Percentiles rank a stretch among this genome's conserved stretches.
Conservation (phyloP, 179 eudicot genomes). For the Vitellaria paradoxa region DNA sequence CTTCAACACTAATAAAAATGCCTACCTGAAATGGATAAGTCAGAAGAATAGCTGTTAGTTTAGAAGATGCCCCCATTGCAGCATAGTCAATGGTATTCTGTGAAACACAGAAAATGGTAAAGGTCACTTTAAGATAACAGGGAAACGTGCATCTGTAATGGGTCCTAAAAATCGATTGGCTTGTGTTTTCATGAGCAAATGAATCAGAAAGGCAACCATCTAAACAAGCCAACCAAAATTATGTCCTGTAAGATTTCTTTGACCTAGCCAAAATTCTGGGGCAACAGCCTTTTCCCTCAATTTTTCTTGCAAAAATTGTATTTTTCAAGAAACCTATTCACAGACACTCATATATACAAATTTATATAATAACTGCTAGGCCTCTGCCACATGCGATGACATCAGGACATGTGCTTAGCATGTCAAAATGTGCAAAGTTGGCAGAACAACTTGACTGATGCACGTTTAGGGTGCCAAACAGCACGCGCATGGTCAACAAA, state of each 20-base stretch:
- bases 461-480: too few relatives aligned
- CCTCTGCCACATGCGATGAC: too few relatives aligned
- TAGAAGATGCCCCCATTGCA: conserved; percentile 84
- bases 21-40: conserved; percentile 95
- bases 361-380: too few relatives aligned
- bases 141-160: not conserved
- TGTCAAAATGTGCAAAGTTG: too few relatives aligned
- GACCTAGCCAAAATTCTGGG: not conserved
- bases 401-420: too few relatives aligned
- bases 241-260: not conserved
- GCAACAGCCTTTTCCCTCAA: not conserved
- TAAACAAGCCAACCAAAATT: not conserved
- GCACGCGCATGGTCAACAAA: too few relatives aligned
- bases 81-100: conserved; percentile 92
- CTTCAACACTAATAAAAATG: conserved; percentile 5
- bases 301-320: not conserved
- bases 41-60: conserved; percentile 76
- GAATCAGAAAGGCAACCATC: not conserved
- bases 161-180: not conserved
- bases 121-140: not conserved
- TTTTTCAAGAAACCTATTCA: not conserved
- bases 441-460: too few relatives aligned
- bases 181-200: not conserved
- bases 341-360: too few relatives aligned
- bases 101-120: not conserved